phyloP scores from a whole-genome alignment of 768 basidiomycete genomes.

The Lentinula aciculospora region DNA sequence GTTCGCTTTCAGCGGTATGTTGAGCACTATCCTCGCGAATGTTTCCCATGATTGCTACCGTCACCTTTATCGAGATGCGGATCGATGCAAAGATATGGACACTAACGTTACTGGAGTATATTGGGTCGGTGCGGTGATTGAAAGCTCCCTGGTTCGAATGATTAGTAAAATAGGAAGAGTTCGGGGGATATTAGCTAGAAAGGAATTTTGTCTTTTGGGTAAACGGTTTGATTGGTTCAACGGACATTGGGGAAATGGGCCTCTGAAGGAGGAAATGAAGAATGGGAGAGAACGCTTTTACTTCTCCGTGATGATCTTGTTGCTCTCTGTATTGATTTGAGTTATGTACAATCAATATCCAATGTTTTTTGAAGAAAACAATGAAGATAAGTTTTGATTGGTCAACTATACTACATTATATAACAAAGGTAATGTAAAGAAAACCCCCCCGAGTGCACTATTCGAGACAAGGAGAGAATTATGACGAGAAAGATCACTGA shows the following conservation, averaged over 20 bases:
- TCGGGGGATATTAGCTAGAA: slow-evolving; percentile 37
- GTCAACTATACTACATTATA: no score
- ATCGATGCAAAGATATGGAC: slow-evolving; percentile 25
- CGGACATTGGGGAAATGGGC: slow-evolving; percentile 30
- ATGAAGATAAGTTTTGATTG: no score
- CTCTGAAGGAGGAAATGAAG: slow-evolving; percentile 35
- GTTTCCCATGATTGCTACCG: slow-evolving; percentile 43
- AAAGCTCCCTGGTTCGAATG: slow-evolving; percentile 48
- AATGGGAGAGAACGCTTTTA: slow-evolving; percentile 29
- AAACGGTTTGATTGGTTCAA: slow-evolving; percentile 55
- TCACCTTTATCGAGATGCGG: slow-evolving; percentile 35
- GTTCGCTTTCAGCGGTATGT: slow-evolving; percentile 14
- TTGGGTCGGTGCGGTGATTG: slow-evolving; percentile 40
- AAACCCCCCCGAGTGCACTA: no score
- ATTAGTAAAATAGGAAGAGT: slow-evolving; percentile 43
- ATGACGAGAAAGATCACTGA: no score
- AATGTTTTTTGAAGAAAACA: no score
- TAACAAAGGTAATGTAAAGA: no score
- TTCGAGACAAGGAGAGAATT: no score
- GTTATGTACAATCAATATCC: no score
- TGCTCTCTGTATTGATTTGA: neutral
- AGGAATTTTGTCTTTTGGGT: slow-evolving; percentile 32
- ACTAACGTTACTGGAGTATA: slow-evolving; percentile 25
- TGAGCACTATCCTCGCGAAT: slow-evolving; percentile 28
- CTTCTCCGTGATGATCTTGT: neutral